A percentile compares a stretch with the other conserved stretches of the same genome.
Conservation (phyloP, 257 asterid genomes). For the Gardenia jasminoides region DNA sequence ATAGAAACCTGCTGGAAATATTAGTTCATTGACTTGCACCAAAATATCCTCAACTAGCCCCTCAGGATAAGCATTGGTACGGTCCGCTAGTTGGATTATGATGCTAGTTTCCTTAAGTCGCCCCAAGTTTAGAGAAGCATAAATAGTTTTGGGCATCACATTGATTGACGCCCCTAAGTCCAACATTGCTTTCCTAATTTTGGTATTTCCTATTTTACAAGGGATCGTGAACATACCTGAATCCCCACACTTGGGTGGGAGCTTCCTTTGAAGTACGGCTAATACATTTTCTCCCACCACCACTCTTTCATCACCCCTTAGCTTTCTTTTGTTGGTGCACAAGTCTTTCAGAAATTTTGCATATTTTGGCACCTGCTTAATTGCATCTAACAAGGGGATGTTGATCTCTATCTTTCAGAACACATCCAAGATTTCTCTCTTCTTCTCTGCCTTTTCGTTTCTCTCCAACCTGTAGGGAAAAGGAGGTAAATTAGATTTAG, state of each 20-base stretch:
- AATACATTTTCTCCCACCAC: neutral
- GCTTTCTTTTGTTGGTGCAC: neutral
- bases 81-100: neutral
- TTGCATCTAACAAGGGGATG: neutral
- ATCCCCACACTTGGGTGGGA: neutral
- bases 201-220: neutral
- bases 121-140: neutral
- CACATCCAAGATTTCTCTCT: neutral
- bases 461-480: neutral
- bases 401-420: neutral
- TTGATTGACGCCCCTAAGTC: conserved; percentile 10
- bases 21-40: neutral
- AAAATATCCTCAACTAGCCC: neutral
- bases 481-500: neutral
- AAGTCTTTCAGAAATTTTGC: conserved; percentile 5
- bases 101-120: neutral
- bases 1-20: conserved; percentile 4
- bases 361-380: neutral
- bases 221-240: neutral
- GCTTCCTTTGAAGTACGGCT: neutral
- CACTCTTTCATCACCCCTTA: neutral
- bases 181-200: neutral
- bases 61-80: neutral
- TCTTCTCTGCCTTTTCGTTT: neutral
- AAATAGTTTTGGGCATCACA: neutral